Evolutionary conservation across 257 asterid genomes (phyloP).

Genomic region (Salvia hispanica): DNA sequence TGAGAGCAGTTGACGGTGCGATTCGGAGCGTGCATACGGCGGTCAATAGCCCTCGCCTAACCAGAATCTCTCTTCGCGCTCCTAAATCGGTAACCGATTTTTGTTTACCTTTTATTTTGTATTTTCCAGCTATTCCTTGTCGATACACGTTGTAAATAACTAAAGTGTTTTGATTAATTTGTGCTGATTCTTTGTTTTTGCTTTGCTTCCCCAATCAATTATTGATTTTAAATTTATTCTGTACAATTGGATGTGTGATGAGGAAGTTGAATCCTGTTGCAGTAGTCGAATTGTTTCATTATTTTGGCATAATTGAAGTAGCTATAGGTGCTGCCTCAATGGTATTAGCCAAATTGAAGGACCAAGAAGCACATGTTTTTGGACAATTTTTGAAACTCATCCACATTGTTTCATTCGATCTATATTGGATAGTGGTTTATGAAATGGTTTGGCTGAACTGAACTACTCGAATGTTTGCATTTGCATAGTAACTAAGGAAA

Average conservation of each 20-base stretch:
- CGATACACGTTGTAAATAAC: not conserved
- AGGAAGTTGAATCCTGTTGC: slow-evolving; percentile 4
- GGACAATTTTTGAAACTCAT: not conserved
- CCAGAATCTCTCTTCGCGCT: slow-evolving; percentile 52
- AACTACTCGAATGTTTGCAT: not conserved
- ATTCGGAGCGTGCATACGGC: slow-evolving; percentile 42
- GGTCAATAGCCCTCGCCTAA: slow-evolving; percentile 57
- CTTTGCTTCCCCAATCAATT: not conserved
- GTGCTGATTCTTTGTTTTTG: not conserved
- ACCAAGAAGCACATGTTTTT: not conserved
- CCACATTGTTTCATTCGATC: not conserved
- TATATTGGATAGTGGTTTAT: not conserved
- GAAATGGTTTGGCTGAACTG: not conserved
- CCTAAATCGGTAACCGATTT: slow-evolving; percentile 55
- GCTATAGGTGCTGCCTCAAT: slow-evolving; percentile 8
- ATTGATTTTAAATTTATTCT: not conserved
- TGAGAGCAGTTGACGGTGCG: slow-evolving; percentile 27
- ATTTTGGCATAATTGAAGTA: slow-evolving; percentile 6
- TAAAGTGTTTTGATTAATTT: not conserved
- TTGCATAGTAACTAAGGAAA: not conserved
- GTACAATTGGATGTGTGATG: not conserved
- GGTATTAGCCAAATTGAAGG: slow-evolving; percentile 2
- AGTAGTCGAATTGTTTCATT: not conserved
- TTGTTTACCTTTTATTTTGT: not conserved
- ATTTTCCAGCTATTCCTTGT: not conserved